Conservation (phyloP, 2,329 filamentous ascomycete species). For the Trichoderma polysporum region DNA sequence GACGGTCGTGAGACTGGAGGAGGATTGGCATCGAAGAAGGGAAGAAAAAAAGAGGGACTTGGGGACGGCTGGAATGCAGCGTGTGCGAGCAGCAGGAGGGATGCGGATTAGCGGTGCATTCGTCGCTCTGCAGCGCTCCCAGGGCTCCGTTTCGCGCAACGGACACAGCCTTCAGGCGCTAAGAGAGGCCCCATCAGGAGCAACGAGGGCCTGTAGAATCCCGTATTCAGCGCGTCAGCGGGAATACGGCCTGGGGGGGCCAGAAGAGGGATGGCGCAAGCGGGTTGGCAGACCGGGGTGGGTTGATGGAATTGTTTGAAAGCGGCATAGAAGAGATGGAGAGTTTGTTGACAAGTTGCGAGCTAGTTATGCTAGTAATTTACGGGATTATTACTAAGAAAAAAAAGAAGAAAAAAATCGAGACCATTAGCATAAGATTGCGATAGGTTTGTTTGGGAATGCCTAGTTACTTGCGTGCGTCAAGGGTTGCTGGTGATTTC, state of each 20-base stretch:
- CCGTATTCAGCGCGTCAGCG: slow-evolving; percentile 20
- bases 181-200: slow-evolving; percentile 14
- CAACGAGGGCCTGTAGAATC: slow-evolving; percentile 15
- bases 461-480: too few relatives aligned
- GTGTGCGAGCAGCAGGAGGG: neutral
- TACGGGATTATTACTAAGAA: too few relatives aligned
- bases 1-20: neutral
- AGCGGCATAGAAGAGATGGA: neutral
- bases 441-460: too few relatives aligned
- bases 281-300: neutral
- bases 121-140: slow-evolving; percentile 1
- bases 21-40: neutral
- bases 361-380: neutral
- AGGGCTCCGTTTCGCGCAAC: slow-evolving; percentile 1
- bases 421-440: too few relatives aligned
- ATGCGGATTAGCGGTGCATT: neutral
- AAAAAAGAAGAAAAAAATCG: too few relatives aligned
- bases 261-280: neutral
- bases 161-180: slow-evolving; percentile 15
- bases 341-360: neutral
- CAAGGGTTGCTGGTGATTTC: too few relatives aligned
- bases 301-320: neutral
- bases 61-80: neutral
- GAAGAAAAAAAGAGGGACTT: neutral
- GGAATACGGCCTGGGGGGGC: slow-evolving; percentile 1